Percentiles rank a stretch among this genome's conserved stretches.
Evolutionary conservation across 345 rosid species (phyloP).

Genomic region (Kandelia obovata): DNA sequence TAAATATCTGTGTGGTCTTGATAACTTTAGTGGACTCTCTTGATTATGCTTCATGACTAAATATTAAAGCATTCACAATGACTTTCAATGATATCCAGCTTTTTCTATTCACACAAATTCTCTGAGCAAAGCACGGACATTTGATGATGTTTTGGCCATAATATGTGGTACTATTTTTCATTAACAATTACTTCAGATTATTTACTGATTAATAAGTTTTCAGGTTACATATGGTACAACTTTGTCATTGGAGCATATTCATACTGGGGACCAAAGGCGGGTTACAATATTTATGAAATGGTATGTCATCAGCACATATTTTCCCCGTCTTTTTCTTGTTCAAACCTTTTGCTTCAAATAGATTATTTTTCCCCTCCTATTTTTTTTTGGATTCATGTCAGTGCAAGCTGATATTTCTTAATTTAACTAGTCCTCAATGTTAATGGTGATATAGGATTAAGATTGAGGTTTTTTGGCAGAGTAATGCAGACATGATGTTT

Average conservation of each 20-base stretch:
- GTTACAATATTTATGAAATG: slow-evolving; percentile 73
- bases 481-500: slow-evolving; percentile 71
- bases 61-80: neutral
- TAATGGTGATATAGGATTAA: slow-evolving; percentile 5
- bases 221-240: slow-evolving; percentile 76
- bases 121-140: neutral
- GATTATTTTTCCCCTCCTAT: neutral
- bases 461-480: slow-evolving; percentile 37
- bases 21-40: neutral
- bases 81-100: neutral
- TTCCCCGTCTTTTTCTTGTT: neutral
- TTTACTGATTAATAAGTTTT: slow-evolving; percentile 10
- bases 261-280: slow-evolving; percentile 97
- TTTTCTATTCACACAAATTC: neutral
- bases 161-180: too few species aligned
- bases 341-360: slow-evolving; percentile 5
- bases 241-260: slow-evolving; percentile 93
- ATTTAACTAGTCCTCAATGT: neutral
- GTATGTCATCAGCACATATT: slow-evolving; percentile 27
- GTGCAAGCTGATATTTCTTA: neutral
- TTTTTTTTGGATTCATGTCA: neutral
- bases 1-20: neutral
- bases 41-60: neutral
- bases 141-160: neutral
- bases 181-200: neutral